Percentiles rank a stretch among this genome's conserved stretches.
These are phyloP conservation scores for Fusarium sp. DNA, from an alignment of 2,329 filamentous ascomycete species.

Conservation along the genomic window DNA sequence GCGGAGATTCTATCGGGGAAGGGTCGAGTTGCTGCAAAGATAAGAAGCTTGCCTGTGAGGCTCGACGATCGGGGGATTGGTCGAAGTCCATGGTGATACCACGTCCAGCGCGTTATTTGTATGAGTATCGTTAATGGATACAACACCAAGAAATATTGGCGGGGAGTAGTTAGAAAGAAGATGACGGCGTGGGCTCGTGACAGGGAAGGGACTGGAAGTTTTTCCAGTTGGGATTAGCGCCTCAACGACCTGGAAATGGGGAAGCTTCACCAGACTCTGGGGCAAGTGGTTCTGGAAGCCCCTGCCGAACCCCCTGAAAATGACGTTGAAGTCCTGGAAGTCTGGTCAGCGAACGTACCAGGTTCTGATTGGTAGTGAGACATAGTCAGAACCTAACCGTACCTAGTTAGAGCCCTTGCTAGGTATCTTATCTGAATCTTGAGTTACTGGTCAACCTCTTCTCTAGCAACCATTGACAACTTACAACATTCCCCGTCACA, in stretches of 20 bases:
- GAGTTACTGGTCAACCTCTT: conserved; percentile 24
- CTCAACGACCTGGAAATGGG: conserved; percentile 41
- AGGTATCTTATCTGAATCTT: conserved; percentile 21
- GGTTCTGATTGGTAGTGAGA: conserved; percentile 38
- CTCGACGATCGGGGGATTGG: conserved; percentile 39
- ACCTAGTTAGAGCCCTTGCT: not conserved
- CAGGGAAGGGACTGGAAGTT: conserved; percentile 27
- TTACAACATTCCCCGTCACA: not conserved
- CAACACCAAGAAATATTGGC: conserved; percentile 25
- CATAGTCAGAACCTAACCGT: not conserved
- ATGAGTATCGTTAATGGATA: not conserved
- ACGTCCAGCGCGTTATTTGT: conserved; percentile 21
- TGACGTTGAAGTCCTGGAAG: conserved; percentile 44
- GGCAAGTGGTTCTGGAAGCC: conserved; percentile 41
- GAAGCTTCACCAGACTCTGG: conserved; percentile 37
- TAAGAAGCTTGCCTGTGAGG: conserved; percentile 58
- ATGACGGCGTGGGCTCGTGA: conserved; percentile 37
- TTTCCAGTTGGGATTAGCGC: conserved; percentile 47
- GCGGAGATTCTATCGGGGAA: conserved; percentile 74
- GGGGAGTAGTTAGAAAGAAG: conserved; percentile 33
- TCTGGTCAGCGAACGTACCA: conserved; percentile 42
- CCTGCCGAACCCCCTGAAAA: conserved; percentile 38
- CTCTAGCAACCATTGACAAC: conserved; percentile 9
- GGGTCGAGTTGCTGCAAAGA: conserved; percentile 86
- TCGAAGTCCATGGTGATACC: conserved; percentile 45